Evolutionary conservation across 2,329 filamentous ascomycete species (phyloP).

Genomic region (Passalora sequoiae): DNA sequence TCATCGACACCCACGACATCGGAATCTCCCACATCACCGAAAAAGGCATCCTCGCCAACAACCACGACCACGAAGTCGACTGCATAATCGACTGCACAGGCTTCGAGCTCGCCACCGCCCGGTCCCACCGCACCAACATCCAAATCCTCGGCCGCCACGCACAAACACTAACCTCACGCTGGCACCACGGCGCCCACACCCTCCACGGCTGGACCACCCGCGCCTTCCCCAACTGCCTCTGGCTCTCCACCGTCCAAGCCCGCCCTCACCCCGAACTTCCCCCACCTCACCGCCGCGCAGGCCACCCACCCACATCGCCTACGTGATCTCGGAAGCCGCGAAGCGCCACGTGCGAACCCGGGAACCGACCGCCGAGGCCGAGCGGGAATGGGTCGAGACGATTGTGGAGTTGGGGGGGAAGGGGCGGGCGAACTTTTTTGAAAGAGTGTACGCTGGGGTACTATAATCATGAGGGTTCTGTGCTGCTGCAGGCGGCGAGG

Average conservation of each 20-base stretch:
- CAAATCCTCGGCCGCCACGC: slow-evolving; percentile 41
- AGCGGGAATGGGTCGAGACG: slow-evolving; percentile 44
- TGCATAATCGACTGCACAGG: slow-evolving; percentile 46
- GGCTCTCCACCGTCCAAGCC: slow-evolving; percentile 42
- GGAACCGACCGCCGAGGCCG: slow-evolving; percentile 44
- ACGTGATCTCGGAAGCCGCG: slow-evolving; percentile 39
- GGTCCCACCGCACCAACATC: slow-evolving; percentile 25
- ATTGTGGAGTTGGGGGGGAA: slow-evolving; percentile 40
- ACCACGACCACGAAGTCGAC: slow-evolving; percentile 46
- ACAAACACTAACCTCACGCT: slow-evolving; percentile 42
- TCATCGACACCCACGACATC: slow-evolving; percentile 55
- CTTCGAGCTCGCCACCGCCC: slow-evolving; percentile 35
- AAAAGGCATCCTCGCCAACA: slow-evolving; percentile 45
- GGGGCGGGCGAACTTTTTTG: slow-evolving; percentile 36
- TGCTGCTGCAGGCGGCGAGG: slow-evolving; percentile 7
- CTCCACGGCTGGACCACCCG: slow-evolving; percentile 49
- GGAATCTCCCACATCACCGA: slow-evolving; percentile 47
- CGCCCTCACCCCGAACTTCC: slow-evolving; percentile 38
- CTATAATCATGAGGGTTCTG: slow-evolving; percentile 44
- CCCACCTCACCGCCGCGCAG: slow-evolving; percentile 35
- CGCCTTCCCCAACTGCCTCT: slow-evolving; percentile 54
- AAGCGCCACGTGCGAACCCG: slow-evolving; percentile 30
- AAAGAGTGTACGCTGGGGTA: slow-evolving; percentile 52
- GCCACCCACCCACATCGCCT: slow-evolving; percentile 41
- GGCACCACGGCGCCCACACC: slow-evolving; percentile 43